Percentiles rank a stretch among this genome's conserved stretches.
phyloP scores from a whole-genome alignment of 345 rosid species.

The Physaria fendleri region DNA sequence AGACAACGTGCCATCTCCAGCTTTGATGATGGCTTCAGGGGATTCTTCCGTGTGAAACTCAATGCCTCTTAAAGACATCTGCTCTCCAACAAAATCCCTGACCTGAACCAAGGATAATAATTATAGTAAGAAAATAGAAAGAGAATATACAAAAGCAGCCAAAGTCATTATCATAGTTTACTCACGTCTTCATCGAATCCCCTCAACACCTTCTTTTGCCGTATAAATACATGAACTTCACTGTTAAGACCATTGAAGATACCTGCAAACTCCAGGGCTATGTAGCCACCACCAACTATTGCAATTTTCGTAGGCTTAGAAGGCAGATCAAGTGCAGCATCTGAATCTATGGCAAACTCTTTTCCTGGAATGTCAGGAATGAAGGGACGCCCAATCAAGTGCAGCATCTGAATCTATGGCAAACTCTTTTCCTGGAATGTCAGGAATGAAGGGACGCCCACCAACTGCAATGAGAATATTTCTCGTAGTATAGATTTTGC shows the following conservation, averaged over 20 bases:
- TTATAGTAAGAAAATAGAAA: background rate
- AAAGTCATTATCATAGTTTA: background rate
- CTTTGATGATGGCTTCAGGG: conserved; percentile 72
- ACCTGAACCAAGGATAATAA: conserved; percentile 37
- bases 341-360: conserved; percentile 86
- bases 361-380: conserved; percentile 87
- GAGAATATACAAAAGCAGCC: background rate
- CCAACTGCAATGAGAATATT: conserved; percentile 82
- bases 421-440: conserved; percentile 77
- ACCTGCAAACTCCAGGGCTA: conserved; percentile 84
- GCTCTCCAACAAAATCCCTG: conserved; percentile 85
- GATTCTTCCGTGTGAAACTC: conserved; percentile 86
- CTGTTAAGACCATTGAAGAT: conserved; percentile 77
- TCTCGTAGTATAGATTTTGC: conserved; percentile 64
- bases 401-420: conserved; percentile 95
- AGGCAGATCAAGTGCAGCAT: conserved; percentile 94
- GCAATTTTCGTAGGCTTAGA: conserved; percentile 76
- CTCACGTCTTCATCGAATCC: conserved; percentile 96
- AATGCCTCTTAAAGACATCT: conserved; percentile 85
- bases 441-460: conserved; percentile 87
- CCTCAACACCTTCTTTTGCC: conserved; percentile 85
- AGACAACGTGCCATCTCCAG: conserved; percentile 70
- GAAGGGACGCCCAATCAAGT: conserved; percentile 89
- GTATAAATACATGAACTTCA: conserved; percentile 84
- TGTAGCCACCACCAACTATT: conserved; percentile 93